phyloP scores from a whole-genome alignment of 2,329 filamentous ascomycete species.

The Ceratocystis albifundus region DNA sequence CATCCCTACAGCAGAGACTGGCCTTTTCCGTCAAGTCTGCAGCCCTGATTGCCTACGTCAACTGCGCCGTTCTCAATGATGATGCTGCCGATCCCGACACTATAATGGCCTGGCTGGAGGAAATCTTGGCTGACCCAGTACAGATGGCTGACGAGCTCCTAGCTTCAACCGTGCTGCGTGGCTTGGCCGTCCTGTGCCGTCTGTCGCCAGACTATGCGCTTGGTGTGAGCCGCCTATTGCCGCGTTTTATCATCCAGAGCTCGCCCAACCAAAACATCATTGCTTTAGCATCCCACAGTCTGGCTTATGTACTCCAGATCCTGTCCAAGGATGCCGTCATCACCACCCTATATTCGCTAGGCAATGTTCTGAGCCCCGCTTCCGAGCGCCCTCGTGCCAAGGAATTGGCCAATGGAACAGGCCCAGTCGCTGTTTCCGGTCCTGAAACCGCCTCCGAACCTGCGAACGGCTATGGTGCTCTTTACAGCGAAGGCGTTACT shows the following conservation, averaged over 20 bases:
- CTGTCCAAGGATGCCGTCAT: conserved; percentile 89
- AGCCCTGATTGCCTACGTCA: conserved; percentile 71
- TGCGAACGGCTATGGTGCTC: conserved; percentile 33
- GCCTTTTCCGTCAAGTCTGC: conserved; percentile 77
- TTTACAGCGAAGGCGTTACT: conserved; percentile 46
- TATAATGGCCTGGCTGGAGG: conserved; percentile 76
- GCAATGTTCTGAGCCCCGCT: conserved; percentile 78
- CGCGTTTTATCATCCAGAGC: conserved; percentile 79
- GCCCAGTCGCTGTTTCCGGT: conserved; percentile 27
- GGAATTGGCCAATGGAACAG: conserved; percentile 36
- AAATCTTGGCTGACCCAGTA: conserved; percentile 61
- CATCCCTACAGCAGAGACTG: conserved; percentile 73
- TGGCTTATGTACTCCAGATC: conserved; percentile 68
- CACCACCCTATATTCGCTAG: conserved; percentile 89
- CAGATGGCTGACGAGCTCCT: conserved; percentile 74
- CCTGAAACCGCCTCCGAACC: conserved; percentile 26
- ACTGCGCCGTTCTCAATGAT: conserved; percentile 72
- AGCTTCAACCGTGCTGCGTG: conserved; percentile 66
- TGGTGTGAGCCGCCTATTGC: conserved; percentile 64
- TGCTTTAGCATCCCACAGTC: conserved; percentile 65
- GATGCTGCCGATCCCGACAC: conserved; percentile 67
- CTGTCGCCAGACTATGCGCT: conserved; percentile 62
- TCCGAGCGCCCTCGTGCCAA: conserved; percentile 40
- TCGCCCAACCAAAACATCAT: conserved; percentile 58
- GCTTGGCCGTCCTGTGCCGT: conserved; percentile 69